Evolutionary conservation across 768 basidiomycete species (phyloP).

Genomic region (Phallus indusiatus): DNA sequence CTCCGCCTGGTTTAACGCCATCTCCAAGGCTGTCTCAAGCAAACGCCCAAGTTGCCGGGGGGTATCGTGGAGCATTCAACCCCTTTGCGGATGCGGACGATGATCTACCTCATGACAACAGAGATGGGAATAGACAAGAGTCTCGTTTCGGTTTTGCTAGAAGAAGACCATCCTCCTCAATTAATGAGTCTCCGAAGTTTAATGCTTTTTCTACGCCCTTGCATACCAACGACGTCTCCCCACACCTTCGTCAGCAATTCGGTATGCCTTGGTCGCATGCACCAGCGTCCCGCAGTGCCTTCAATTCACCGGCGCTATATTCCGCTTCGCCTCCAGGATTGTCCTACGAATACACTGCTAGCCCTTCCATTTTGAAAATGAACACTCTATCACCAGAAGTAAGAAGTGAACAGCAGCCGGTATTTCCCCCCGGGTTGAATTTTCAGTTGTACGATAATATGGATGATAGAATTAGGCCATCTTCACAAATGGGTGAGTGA

Average conservation of each 20-base stretch:
- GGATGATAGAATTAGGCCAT: neutral
- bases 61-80: conserved; percentile 33
- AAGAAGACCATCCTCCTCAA: conserved; percentile 23
- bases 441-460: conserved; percentile 2
- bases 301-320: neutral
- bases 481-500: neutral
- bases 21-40: conserved; percentile 27
- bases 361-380: neutral
- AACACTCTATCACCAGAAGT: neutral
- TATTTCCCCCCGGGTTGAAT: neutral
- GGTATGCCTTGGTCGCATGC: neutral
- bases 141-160: conserved; percentile 79
- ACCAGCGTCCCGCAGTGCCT: neutral
- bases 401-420: neutral
- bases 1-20: conserved; percentile 34
- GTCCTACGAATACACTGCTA: conserved; percentile 3
- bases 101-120: conserved; percentile 43
- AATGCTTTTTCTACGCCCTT: neutral
- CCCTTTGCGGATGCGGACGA: conserved; percentile 62
- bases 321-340: neutral
- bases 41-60: neutral
- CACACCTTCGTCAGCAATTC: neutral
- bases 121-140: conserved; percentile 54
- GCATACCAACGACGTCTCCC: neutral
- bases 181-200: conserved; percentile 2